These are phyloP conservation scores for Starmerella bombi DNA, from an alignment of 805 yeast species.

Conservation along the genomic window DNA sequence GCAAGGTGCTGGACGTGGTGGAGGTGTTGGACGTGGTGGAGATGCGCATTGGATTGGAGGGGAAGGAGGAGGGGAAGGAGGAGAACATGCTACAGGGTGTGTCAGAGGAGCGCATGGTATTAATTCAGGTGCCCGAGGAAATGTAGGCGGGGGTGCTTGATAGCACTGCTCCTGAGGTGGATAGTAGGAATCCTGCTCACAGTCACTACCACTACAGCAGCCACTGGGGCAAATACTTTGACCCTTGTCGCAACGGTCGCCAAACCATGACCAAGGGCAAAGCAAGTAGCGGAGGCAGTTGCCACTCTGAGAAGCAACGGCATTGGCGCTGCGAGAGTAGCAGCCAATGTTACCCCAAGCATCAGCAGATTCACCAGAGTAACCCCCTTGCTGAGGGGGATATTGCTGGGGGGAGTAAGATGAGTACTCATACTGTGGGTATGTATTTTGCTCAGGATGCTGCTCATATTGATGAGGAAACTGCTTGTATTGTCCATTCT, in stretches of 20 bases:
- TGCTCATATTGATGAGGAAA: no score
- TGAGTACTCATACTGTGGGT: neutral
- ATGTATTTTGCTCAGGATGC: no score
- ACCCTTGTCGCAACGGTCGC: neutral
- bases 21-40: conserved; percentile 1
- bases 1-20: neutral
- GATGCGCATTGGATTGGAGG: neutral
- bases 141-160: neutral
- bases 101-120: neutral
- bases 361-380: neutral
- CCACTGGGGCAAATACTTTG: neutral
- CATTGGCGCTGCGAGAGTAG: conserved; percentile 4
- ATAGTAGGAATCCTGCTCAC: neutral
- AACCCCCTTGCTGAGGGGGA: neutral
- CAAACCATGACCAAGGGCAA: conserved; percentile 11
- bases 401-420: neutral
- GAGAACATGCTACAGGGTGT: neutral
- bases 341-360: conserved; percentile 4
- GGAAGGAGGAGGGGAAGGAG: conserved; percentile 1
- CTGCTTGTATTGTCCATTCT: no score
- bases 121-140: neutral
- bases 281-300: conserved; percentile 7
- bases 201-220: neutral
- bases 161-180: neutral
- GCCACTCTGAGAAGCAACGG: conserved; percentile 4